phyloP scores from a whole-genome alignment of 2,329 filamentous ascomycete genomes.

The Monosporascus sp. region DNA sequence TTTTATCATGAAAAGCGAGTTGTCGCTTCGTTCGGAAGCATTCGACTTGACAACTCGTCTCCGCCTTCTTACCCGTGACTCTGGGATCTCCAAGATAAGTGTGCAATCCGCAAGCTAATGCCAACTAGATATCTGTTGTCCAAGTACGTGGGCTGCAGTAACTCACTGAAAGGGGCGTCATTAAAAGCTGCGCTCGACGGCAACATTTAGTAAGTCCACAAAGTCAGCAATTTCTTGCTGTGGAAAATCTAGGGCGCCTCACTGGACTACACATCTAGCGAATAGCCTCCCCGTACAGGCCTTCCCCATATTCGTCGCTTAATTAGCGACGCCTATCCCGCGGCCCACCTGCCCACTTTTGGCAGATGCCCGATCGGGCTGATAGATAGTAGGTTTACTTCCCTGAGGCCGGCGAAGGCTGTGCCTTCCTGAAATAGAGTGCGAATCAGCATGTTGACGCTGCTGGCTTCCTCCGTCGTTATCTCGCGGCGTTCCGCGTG shows the following conservation, averaged over 20 bases:
- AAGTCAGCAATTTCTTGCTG: no score
- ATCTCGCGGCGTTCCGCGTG: no score
- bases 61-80: no score
- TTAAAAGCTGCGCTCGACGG: neutral
- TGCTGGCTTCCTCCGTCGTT: no score
- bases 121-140: neutral
- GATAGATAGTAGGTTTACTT: neutral
- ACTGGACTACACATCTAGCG: conserved; percentile 9
- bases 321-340: conserved; percentile 1
- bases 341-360: neutral
- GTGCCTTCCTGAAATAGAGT: neutral
- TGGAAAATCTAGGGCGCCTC: conserved; percentile 3
- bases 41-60: neutral
- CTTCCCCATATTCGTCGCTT: conserved; percentile 3
- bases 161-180: neutral
- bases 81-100: neutral
- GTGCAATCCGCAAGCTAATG: neutral
- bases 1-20: neutral
- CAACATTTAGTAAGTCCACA: no score
- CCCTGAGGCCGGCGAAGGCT: neutral
- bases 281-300: conserved; percentile 7
- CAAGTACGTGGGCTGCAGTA: neutral
- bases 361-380: neutral
- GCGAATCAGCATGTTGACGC: no score
- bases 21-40: neutral